These are phyloP conservation scores for Zoysia matrella DNA, from an alignment of 202 grass and related monocot species.

Conservation along the genomic window DNA sequence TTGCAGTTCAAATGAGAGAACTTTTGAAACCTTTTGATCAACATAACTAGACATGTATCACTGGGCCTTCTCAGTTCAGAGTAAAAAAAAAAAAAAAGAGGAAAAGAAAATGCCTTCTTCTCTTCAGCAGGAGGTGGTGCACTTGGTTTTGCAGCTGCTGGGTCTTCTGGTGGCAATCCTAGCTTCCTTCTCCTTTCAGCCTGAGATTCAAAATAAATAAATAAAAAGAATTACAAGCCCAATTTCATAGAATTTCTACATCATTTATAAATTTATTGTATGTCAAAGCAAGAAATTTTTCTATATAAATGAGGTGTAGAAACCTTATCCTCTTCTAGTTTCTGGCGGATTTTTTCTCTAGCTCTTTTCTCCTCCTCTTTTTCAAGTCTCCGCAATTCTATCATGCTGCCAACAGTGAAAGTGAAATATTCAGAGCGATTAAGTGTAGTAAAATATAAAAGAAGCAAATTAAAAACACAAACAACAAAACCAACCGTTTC, in stretches of 20 bases:
- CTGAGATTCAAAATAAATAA: constrained; percentile 30
- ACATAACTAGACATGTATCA: constrained; percentile 6
- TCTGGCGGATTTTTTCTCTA: constrained; percentile 91
- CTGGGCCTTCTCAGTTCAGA: not conserved
- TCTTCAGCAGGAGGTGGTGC: constrained; percentile 61
- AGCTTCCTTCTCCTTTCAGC: constrained; percentile 97
- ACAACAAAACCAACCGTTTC: constrained; percentile 67
- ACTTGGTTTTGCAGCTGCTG: constrained; percentile 67
- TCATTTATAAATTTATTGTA: not conserved
- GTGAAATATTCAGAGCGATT: constrained; percentile 15
- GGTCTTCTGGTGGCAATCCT: constrained; percentile 77
- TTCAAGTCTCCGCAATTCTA: constrained; percentile 83
- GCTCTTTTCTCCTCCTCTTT: constrained; percentile 96
- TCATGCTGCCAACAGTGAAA: constrained; percentile 53
- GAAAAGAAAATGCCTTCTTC: constrained; percentile 72
- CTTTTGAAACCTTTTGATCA: not conserved
- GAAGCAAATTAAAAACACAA: constrained; percentile 29
- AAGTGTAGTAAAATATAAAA: not conserved
- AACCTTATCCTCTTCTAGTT: constrained; percentile 96
- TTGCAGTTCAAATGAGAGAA: not conserved
- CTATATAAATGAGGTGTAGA: not conserved
- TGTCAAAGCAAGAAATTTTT: not conserved
- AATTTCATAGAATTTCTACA: not conserved
- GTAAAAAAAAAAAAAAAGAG: not conserved
- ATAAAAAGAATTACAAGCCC: not conserved